Evolutionary conservation across 2,329 filamentous ascomycete genomes (phyloP).

Genomic region (Apiospora hydei): DNA sequence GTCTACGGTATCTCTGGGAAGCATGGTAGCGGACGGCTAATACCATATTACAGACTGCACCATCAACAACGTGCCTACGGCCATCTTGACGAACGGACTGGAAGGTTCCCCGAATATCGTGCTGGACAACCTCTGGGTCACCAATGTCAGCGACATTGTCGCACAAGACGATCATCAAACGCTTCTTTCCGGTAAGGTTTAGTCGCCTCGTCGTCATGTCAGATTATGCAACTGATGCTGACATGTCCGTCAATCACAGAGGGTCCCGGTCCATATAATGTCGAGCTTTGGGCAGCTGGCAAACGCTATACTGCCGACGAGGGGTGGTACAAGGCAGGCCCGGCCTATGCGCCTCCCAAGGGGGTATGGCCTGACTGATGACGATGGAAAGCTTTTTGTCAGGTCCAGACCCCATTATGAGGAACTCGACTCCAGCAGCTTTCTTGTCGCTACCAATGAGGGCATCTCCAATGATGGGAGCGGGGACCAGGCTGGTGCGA

Average conservation of each 20-base stretch:
- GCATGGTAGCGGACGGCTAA: neutral
- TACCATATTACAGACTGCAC: constrained; percentile 51
- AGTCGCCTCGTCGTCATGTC: no score
- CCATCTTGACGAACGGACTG: constrained; percentile 56
- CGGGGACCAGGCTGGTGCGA: constrained; percentile 36
- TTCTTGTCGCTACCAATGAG: constrained; percentile 28
- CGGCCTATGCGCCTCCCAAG: constrained; percentile 23
- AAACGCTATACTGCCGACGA: neutral
- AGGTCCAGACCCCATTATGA: constrained; percentile 47
- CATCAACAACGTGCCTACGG: constrained; percentile 57
- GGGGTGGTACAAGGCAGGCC: neutral
- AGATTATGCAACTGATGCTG: neutral
- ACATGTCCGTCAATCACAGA: neutral
- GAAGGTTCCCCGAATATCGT: constrained; percentile 45
- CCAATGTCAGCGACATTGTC: constrained; percentile 39
- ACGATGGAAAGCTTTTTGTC: constrained; percentile 34
- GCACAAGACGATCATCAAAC: neutral
- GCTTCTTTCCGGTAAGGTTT: neutral
- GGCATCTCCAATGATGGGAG: constrained; percentile 44
- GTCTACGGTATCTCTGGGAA: neutral
- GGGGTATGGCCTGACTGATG: constrained; percentile 17
- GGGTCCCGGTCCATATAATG: neutral
- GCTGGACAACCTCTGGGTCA: constrained; percentile 60
- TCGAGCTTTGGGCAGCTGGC: constrained; percentile 11
- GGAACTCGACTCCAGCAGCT: constrained; percentile 15